phyloP scores from a whole-genome alignment of 2,329 filamentous ascomycete genomes.

The Torrubiellomyces zombiae region DNA sequence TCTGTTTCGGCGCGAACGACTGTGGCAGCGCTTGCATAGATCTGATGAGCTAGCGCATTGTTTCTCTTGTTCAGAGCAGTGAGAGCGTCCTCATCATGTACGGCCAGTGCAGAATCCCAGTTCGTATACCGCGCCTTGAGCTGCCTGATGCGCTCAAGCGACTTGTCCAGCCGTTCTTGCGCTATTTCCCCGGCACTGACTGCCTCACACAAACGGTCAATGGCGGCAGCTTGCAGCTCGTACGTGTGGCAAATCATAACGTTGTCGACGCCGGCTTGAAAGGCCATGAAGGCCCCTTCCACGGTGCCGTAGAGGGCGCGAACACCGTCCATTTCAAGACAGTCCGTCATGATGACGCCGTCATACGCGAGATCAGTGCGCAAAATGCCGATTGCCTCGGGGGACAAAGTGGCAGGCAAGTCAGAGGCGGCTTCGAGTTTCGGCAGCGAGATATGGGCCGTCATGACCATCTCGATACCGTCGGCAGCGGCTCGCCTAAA shows the following conservation, averaged over 20 bases:
- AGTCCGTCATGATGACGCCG: constrained; percentile 11
- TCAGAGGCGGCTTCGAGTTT: constrained; percentile 7
- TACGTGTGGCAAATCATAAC: constrained; percentile 13
- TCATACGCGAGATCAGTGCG: constrained; percentile 8
- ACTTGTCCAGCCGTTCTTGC: constrained; percentile 6
- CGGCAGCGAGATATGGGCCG: constrained; percentile 11
- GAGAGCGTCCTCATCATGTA: constrained; percentile 3
- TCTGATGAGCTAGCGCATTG: constrained; percentile 5
- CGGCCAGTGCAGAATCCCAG: constrained; percentile 8
- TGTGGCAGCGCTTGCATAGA: constrained; percentile 8
- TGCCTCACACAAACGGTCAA: constrained; percentile 10
- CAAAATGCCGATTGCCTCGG: constrained; percentile 9
- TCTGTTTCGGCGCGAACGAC: constrained; percentile 7
- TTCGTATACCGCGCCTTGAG: constrained; percentile 9
- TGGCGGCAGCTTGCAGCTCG: constrained; percentile 8
- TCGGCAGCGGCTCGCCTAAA: constrained; percentile 7
- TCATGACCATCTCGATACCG: constrained; percentile 13
- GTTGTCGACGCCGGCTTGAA: constrained; percentile 11
- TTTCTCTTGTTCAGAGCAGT: constrained; percentile 5
- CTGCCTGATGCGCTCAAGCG: constrained; percentile 6
- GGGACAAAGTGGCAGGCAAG: constrained; percentile 9
- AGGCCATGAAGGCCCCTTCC: constrained; percentile 9
- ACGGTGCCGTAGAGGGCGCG: constrained; percentile 10
- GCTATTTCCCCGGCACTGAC: constrained; percentile 6
- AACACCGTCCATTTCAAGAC: constrained; percentile 12